Conservation (phyloP, 2,329 filamentous ascomycete species). For the Lasiodiplodia citricola region DNA sequence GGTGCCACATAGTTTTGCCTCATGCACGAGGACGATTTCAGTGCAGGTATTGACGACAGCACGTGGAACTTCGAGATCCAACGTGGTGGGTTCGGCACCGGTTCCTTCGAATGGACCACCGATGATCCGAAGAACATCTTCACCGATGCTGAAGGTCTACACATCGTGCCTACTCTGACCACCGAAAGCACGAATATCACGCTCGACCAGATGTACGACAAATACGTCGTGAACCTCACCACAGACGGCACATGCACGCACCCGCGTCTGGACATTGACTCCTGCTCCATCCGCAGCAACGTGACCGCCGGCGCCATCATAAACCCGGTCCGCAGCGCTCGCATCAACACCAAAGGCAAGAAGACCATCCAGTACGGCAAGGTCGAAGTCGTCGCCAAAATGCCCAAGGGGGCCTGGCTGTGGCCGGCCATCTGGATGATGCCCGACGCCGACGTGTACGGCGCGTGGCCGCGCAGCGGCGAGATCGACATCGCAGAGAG, state of each 20-base stretch:
- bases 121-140: conserved; percentile 54
- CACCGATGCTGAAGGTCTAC: conserved; percentile 54
- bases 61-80: conserved; percentile 59
- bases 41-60: conserved; percentile 43
- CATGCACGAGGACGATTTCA: conserved; percentile 58
- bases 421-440: conserved; percentile 34
- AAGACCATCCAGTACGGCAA: conserved; percentile 43
- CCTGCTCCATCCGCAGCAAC: conserved; percentile 51
- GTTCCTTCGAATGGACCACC: conserved; percentile 61
- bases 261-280: conserved; percentile 30
- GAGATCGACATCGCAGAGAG: conserved; percentile 62
- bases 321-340: conserved; percentile 56
- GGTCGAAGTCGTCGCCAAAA: conserved; percentile 59
- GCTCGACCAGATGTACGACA: conserved; percentile 45
- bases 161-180: conserved; percentile 56
- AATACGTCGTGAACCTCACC: conserved; percentile 50
- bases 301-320: conserved; percentile 55
- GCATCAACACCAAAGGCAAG: conserved; percentile 55
- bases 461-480: conserved; percentile 57
- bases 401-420: conserved; percentile 61
- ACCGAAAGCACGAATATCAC: conserved; percentile 45
- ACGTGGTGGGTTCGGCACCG: conserved; percentile 50
- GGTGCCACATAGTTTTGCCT: conserved; percentile 52
- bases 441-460: conserved; percentile 32
- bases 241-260: conserved; percentile 29